Evolutionary conservation across 768 basidiomycete genomes (phyloP).

Genomic region (Tylopilus plumbeoviolaceoides): DNA sequence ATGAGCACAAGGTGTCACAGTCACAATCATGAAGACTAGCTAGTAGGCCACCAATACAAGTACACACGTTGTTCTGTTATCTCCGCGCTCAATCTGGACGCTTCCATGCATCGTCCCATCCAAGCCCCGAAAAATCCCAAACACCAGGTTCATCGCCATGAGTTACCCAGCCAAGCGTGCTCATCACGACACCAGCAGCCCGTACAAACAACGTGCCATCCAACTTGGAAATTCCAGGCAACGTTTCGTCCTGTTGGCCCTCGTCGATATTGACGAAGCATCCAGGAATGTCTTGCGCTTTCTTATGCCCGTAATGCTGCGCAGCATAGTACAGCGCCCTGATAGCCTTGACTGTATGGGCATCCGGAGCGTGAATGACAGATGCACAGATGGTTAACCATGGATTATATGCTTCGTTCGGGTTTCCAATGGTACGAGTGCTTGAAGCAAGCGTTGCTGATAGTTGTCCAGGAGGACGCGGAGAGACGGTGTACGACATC

Average conservation of each 20-base stretch:
- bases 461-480: slow-evolving; percentile 34
- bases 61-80: background rate
- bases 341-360: slow-evolving; percentile 49
- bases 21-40: too few relatives aligned
- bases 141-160: slow-evolving; percentile 45
- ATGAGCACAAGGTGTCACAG: too few relatives aligned
- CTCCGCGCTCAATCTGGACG: slow-evolving; percentile 18
- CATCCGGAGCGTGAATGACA: slow-evolving; percentile 45
- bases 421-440: slow-evolving; percentile 33
- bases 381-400: slow-evolving; percentile 50
- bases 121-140: slow-evolving; percentile 57
- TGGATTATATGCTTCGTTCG: slow-evolving; percentile 41
- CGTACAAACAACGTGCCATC: slow-evolving; percentile 58
- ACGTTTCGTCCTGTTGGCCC: slow-evolving; percentile 39
- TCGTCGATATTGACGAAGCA: slow-evolving; percentile 32
- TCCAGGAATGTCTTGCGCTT: slow-evolving; percentile 39
- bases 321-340: slow-evolving; percentile 48
- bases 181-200: slow-evolving; percentile 53
- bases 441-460: slow-evolving; percentile 1
- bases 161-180: slow-evolving; percentile 52
- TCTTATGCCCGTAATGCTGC: slow-evolving; percentile 41
- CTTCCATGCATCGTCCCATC: slow-evolving; percentile 61
- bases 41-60: background rate
- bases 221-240: slow-evolving; percentile 37
- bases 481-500: slow-evolving; percentile 42